Percentiles rank a stretch among this genome's conserved stretches.
phyloP scores from a whole-genome alignment of 2,329 filamentous ascomycete species.

The Tolypocladium pustulatum region DNA sequence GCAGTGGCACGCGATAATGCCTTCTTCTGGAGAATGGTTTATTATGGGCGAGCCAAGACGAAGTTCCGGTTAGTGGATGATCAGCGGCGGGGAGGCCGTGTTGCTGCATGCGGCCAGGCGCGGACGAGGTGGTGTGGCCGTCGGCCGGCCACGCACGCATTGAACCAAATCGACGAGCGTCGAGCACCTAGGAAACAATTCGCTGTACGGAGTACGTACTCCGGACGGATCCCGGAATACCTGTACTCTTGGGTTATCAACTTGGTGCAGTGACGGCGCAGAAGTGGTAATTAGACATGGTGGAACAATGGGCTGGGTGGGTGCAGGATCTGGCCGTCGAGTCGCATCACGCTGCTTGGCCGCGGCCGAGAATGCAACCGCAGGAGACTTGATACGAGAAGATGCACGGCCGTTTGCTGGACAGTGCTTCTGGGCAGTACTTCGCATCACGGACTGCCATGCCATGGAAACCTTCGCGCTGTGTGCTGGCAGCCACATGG shows the following conservation, averaged over 20 bases:
- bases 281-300: neutral
- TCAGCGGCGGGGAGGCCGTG: neutral
- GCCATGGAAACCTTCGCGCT: neutral
- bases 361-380: neutral
- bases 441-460: neutral
- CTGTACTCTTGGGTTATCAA: too few species aligned
- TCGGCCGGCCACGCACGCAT: neutral
- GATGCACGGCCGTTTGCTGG: too few species aligned
- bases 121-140: neutral
- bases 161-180: neutral
- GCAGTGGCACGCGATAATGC: neutral
- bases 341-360: neutral
- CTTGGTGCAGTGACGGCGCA: neutral
- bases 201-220: neutral
- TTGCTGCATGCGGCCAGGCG: neutral
- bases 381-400: neutral
- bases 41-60: neutral
- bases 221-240: too few species aligned
- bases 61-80: neutral
- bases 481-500: neutral
- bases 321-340: neutral
- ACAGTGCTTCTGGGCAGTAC: neutral
- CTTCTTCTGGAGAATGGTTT: neutral
- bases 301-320: neutral
- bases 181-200: neutral